These are phyloP conservation scores for Hypoxylon cercidicola DNA, from an alignment of 495 filamentous ascomycete species.

Conservation along the genomic window DNA sequence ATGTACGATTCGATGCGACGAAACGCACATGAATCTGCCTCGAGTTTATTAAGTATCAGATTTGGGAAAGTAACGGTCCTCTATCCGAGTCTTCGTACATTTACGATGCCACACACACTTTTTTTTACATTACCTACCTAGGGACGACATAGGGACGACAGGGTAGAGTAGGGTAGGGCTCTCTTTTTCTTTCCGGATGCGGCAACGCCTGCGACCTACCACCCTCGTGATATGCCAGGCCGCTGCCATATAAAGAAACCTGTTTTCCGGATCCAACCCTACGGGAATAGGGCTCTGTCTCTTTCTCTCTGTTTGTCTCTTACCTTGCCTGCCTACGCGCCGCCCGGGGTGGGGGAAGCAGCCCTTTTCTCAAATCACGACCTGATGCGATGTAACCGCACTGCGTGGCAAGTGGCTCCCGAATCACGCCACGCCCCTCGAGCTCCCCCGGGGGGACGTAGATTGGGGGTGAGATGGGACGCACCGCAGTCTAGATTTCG, in stretches of 20 bases:
- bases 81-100: no score
- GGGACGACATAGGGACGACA: no score
- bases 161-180: neutral
- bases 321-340: neutral
- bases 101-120: no score
- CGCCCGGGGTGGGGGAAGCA: no score
- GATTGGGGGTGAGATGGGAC: neutral
- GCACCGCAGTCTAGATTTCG: constrained; percentile 15
- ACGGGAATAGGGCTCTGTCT: constrained; percentile 22
- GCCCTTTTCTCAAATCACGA: neutral
- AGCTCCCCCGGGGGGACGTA: neutral
- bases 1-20: no score
- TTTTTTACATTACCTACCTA: neutral
- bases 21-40: neutral
- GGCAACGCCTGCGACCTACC: constrained; percentile 5
- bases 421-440: constrained; percentile 26
- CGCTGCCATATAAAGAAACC: constrained; percentile 15
- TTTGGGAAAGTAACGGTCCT: neutral
- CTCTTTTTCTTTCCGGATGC: constrained; percentile 16
- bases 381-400: constrained; percentile 33
- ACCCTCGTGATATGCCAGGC: constrained; percentile 18
- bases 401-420: constrained; percentile 29
- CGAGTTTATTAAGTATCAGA: neutral
- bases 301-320: no score
- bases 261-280: constrained; percentile 23